Conservation (phyloP, 164 flowering plant genomes). For the Kingdonia uniflora region DNA sequence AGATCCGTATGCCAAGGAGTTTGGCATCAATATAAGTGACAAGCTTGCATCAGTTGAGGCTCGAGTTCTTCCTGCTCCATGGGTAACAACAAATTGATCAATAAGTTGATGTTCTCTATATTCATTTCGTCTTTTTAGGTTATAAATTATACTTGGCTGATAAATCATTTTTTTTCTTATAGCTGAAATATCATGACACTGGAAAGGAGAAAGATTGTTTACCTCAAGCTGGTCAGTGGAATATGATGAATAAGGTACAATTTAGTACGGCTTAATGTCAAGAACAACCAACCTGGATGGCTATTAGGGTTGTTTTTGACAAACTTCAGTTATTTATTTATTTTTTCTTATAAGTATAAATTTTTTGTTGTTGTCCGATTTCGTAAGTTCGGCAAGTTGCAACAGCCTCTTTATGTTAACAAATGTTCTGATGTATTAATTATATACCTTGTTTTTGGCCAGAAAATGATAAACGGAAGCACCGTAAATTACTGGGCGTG, state of each 20-base stretch:
- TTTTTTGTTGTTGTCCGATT: not conserved
- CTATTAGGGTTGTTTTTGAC: too few species aligned
- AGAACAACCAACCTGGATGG: too few species aligned
- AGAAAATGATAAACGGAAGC: conserved; percentile 50
- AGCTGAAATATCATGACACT: conserved; percentile 61
- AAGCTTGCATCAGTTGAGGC: conserved; percentile 53
- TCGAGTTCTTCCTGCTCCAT: conserved; percentile 65
- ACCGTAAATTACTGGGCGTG: conserved; percentile 53
- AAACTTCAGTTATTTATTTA: not conserved
- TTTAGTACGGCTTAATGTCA: too few species aligned
- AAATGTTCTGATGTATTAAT: too few species aligned
- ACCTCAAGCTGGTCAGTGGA: conserved; percentile 71
- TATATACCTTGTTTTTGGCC: not conserved
- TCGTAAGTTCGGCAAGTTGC: too few species aligned
- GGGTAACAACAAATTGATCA: conserved; percentile 28
- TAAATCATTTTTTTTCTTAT: not conserved
- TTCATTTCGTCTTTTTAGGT: not conserved
- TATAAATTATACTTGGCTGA: not conserved
- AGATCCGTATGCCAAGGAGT: conserved; percentile 54
- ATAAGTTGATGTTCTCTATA: not conserved
- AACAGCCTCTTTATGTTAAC: too few species aligned
- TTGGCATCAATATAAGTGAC: conserved; percentile 41
- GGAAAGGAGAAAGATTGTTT: conserved; percentile 53
- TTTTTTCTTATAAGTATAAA: not conserved
- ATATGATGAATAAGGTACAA: conserved; percentile 65